Conservation (phyloP, 306 rosid genomes). For the Corylus avellana region DNA sequence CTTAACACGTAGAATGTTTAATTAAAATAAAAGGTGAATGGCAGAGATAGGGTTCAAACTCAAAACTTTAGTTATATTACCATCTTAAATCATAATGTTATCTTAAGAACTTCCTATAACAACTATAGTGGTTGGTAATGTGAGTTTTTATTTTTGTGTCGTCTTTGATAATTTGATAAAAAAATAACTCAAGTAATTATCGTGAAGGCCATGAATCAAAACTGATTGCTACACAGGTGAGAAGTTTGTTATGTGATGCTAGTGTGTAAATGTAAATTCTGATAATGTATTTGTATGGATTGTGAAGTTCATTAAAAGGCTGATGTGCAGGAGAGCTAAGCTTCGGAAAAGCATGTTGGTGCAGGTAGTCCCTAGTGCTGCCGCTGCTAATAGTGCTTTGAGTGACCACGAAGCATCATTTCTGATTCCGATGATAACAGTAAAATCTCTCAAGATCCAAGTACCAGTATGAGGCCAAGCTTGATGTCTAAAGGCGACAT, state of each 20-base stretch:
- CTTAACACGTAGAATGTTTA: too few relatives aligned
- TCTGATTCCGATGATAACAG: slow-evolving; percentile 24
- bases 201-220: slow-evolving; percentile 37
- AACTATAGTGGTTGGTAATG: too few relatives aligned
- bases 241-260: slow-evolving; percentile 25
- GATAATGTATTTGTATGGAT: background rate
- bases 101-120: too few relatives aligned
- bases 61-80: too few relatives aligned
- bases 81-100: too few relatives aligned
- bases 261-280: slow-evolving; percentile 11
- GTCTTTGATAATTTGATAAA: too few relatives aligned
- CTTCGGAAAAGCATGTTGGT: slow-evolving; percentile 33
- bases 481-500: slow-evolving; percentile 21
- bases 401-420: slow-evolving; percentile 21
- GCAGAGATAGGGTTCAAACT: too few relatives aligned
- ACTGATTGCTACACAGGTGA: slow-evolving; percentile 49
- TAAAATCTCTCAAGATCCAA: slow-evolving; percentile 32
- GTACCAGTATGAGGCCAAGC: slow-evolving; percentile 15
- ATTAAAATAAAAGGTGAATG: too few relatives aligned
- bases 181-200: background rate
- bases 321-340: slow-evolving; percentile 49
- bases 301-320: slow-evolving; percentile 6
- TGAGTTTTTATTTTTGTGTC: too few relatives aligned
- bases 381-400: slow-evolving; percentile 2
- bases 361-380: slow-evolving; percentile 23